Conservation (phyloP, 352 stramenopile genomes). For the Pythium dissotocum region DNA sequence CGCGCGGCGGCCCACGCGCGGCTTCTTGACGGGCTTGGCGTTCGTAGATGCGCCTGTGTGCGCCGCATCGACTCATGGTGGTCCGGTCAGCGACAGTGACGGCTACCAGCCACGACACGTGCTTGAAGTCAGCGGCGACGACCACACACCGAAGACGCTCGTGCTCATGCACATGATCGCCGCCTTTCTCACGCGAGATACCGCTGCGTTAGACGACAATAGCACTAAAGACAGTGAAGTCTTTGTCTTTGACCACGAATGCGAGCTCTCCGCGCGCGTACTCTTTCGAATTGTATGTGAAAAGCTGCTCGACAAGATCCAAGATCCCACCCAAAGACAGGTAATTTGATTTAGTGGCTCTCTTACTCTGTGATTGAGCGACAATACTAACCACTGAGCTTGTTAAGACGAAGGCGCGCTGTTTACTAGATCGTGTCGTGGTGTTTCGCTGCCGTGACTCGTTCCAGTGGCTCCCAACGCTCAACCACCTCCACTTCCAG, state of each 20-base stretch:
- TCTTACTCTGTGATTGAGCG: background rate
- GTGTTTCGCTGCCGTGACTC: slow-evolving; percentile 60
- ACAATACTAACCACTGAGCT: background rate
- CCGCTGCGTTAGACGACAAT: slow-evolving; percentile 2
- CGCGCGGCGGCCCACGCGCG: slow-evolving; percentile 45
- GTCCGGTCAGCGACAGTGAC: slow-evolving; percentile 18
- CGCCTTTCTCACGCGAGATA: slow-evolving; percentile 46
- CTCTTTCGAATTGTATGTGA: slow-evolving; percentile 30
- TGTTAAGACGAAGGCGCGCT: slow-evolving; percentile 12
- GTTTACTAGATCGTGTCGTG: slow-evolving; percentile 35
- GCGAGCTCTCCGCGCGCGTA: slow-evolving; percentile 33
- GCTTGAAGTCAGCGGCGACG: slow-evolving; percentile 54
- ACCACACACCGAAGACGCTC: slow-evolving; percentile 38
- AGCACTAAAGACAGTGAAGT: slow-evolving; percentile 31
- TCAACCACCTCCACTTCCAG: slow-evolving; percentile 73
- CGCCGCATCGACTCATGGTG: background rate
- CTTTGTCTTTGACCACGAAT: slow-evolving; percentile 71
- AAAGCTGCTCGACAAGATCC: slow-evolving; percentile 15
- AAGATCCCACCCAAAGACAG: slow-evolving; percentile 14
- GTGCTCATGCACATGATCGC: slow-evolving; percentile 60
- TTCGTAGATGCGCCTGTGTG: slow-evolving; percentile 55
- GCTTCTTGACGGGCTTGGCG: slow-evolving; percentile 53
- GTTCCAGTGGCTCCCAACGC: slow-evolving; percentile 72
- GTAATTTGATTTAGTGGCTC: slow-evolving; percentile 1
- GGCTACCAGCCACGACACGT: slow-evolving; percentile 62